phyloP scores from a whole-genome alignment of 2,329 filamentous ascomycete species.

The Beauveria australis region DNA sequence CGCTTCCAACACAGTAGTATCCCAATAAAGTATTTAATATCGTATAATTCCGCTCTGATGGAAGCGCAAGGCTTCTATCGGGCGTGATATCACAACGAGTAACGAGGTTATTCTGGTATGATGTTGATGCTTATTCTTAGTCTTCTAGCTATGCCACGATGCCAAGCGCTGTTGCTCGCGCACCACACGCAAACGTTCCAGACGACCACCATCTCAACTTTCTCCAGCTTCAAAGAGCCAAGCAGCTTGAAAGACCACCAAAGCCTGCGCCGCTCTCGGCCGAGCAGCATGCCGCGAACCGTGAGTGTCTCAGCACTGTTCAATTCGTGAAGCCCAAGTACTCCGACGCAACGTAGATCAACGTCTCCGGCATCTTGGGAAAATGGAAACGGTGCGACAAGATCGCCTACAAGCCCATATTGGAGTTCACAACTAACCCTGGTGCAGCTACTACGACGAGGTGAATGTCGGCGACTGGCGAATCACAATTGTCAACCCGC shows the following conservation, averaged over 20 bases:
- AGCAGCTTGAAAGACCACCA: not conserved
- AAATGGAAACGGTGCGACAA: slow-evolving; percentile 18
- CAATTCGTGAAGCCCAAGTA: slow-evolving; percentile 17
- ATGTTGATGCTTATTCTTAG: no score
- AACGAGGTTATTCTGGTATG: no score
- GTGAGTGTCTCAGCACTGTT: slow-evolving; percentile 14
- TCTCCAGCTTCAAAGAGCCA: slow-evolving; percentile 8
- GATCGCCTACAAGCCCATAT: not conserved
- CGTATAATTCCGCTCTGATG: no score
- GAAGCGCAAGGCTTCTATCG: no score
- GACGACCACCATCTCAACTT: slow-evolving; percentile 11
- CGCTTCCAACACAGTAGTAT: no score
- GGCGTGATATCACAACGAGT: no score
- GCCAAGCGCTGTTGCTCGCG: not conserved
- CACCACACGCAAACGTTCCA: not conserved
- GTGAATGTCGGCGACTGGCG: slow-evolving; percentile 16
- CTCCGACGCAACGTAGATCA: slow-evolving; percentile 16
- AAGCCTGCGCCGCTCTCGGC: slow-evolving; percentile 13
- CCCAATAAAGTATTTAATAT: no score
- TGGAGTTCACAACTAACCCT: slow-evolving; percentile 5
- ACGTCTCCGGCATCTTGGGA: slow-evolving; percentile 16
- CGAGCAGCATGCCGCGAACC: slow-evolving; percentile 15
- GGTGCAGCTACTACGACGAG: slow-evolving; percentile 16
- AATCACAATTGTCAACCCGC: slow-evolving; percentile 14
- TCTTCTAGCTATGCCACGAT: no score